Evolutionary conservation across 306 rosid genomes (phyloP).

Genomic region (Abrus pulchellus): DNA sequence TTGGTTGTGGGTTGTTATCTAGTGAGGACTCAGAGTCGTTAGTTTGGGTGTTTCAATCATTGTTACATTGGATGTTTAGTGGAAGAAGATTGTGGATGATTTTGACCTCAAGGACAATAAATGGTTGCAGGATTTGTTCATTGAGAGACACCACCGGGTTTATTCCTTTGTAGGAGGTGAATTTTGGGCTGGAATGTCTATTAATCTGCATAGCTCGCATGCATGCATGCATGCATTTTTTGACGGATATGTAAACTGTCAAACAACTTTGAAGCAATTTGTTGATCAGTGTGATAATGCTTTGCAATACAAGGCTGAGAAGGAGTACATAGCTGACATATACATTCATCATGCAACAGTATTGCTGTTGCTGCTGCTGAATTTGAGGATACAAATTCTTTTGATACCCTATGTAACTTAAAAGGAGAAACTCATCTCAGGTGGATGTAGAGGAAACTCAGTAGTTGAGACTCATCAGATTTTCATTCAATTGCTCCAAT

Average conservation of each 20-base stretch:
- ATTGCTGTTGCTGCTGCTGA: slow-evolving; percentile 52
- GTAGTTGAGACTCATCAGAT: too few relatives aligned
- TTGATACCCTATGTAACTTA: slow-evolving; percentile 44
- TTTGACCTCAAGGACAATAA: slow-evolving; percentile 38
- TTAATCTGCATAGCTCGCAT: neutral
- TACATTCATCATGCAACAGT: slow-evolving; percentile 45
- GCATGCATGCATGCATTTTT: slow-evolving; percentile 40
- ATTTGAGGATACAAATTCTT: slow-evolving; percentile 52
- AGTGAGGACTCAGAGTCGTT: slow-evolving; percentile 40
- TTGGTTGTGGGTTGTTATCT: slow-evolving; percentile 50
- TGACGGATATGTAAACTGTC: slow-evolving; percentile 38
- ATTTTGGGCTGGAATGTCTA: slow-evolving; percentile 53
- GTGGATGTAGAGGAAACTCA: slow-evolving; percentile 27
- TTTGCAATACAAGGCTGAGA: slow-evolving; percentile 48
- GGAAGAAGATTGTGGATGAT: slow-evolving; percentile 46
- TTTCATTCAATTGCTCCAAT: too few relatives aligned
- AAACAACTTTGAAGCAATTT: slow-evolving; percentile 52
- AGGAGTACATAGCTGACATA: slow-evolving; percentile 45
- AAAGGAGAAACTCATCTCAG: slow-evolving; percentile 47
- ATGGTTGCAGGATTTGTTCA: slow-evolving; percentile 48
- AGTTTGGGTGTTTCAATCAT: slow-evolving; percentile 47
- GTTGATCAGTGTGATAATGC: slow-evolving; percentile 45
- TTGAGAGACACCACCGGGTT: slow-evolving; percentile 43
- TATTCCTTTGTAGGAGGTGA: slow-evolving; percentile 43
- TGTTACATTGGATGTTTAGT: slow-evolving; percentile 42